Evolutionary conservation across 1,139 yeast genomes (phyloP).

Genomic region (Debaryomycetaceae sp.): DNA sequence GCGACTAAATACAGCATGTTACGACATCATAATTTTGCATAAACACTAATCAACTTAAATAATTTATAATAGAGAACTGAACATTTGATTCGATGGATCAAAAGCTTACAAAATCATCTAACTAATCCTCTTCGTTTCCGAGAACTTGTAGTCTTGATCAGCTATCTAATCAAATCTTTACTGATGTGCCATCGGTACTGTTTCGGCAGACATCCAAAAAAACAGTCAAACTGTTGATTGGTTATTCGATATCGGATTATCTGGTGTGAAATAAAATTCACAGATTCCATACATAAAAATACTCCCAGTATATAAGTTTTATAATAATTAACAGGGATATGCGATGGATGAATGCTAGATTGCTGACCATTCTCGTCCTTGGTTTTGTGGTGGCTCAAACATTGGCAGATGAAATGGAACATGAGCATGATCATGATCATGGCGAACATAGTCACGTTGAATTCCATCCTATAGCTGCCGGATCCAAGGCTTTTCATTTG

Average conservation of each 20-base stretch:
- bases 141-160: too few species aligned
- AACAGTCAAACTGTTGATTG: too few species aligned
- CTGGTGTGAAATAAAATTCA: not conserved
- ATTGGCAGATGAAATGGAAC: not conserved
- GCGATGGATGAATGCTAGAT: not conserved
- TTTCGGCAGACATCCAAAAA: too few species aligned
- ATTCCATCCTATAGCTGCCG: slow-evolving; percentile 47
- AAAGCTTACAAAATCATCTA: too few species aligned
- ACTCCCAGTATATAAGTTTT: too few species aligned
- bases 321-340: not conserved
- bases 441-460: slow-evolving; percentile 27
- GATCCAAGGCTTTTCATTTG: slow-evolving; percentile 64
- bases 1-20: not conserved
- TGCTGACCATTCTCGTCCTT: not conserved
- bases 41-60: not conserved
- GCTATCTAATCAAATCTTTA: too few species aligned
- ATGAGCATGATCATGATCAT: not conserved
- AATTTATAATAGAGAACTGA: too few species aligned
- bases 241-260: not conserved
- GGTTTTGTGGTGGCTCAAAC: not conserved
- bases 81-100: too few species aligned
- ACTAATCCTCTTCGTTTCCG: too few species aligned
- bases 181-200: too few species aligned
- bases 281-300: too few species aligned
- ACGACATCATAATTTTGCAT: too few species aligned